Evolutionary conservation across 176 grass and related monocot genomes (phyloP).

Genomic region (Aechmea fasciata): DNA sequence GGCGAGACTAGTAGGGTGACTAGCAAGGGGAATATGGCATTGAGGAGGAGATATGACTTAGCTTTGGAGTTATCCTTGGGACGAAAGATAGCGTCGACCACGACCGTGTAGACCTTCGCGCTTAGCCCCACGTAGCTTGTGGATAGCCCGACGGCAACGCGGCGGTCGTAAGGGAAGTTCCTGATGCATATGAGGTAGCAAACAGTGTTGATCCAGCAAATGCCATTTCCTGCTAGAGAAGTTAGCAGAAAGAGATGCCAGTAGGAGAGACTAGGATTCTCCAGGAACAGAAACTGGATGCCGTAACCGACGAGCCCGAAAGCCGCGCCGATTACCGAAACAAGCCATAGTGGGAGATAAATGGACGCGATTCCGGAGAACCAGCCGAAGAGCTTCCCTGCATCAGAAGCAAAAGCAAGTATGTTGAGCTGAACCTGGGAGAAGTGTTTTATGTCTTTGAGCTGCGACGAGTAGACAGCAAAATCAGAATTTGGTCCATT

Average conservation of each 20-base stretch:
- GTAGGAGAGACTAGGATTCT: constrained; percentile 36
- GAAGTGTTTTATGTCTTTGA: constrained; percentile 70
- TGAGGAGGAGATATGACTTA: constrained; percentile 72
- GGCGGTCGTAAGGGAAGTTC: constrained; percentile 72
- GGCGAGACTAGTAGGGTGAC: constrained; percentile 41
- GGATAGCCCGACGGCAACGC: constrained; percentile 61
- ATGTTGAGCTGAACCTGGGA: constrained; percentile 82
- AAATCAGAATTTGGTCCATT: constrained; percentile 94
- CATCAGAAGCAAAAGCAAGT: constrained; percentile 91
- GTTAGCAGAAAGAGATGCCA: constrained; percentile 82
- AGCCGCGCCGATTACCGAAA: constrained; percentile 44
- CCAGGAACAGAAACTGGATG: constrained; percentile 75
- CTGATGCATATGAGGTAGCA: constrained; percentile 88
- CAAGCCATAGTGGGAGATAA: constrained; percentile 60
- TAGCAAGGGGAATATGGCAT: constrained; percentile 63
- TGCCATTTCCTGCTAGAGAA: constrained; percentile 75
- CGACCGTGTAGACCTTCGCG: constrained; percentile 74
- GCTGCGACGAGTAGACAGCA: constrained; percentile 80
- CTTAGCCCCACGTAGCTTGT: constrained; percentile 87
- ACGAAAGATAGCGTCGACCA: constrained; percentile 30
- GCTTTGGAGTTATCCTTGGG: constrained; percentile 5
- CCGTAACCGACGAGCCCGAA: constrained; percentile 78
- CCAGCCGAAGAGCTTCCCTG: constrained; percentile 90
- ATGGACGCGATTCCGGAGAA: constrained; percentile 59
- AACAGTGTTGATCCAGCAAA: constrained; percentile 97